Base-by-base conservation (phyloP, 805 yeast genomes). In the Deakozyma indianensis region DNA sequence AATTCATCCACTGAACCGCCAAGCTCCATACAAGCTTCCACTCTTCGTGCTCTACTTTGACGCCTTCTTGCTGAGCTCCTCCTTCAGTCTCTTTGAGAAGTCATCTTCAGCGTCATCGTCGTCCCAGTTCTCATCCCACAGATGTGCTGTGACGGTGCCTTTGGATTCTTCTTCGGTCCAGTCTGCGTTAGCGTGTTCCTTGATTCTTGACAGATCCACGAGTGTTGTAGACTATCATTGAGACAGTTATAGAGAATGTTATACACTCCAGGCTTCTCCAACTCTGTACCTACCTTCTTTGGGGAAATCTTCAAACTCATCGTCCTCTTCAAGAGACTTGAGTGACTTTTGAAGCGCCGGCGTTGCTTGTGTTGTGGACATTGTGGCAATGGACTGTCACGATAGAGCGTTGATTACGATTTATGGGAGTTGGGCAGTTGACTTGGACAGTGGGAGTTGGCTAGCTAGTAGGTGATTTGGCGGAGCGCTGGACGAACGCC, bases 221-320 rank as follows among this genome's bases (percentile, higher is more conserved):
- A 18, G 16, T 11, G 41, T 14, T 4, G n/a, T 18, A 9, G 16
- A 3, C n/a, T 4, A 18, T 27, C 14, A 14, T 14, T 27, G 32
- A 27, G 32, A 27, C n/a, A n/a, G n/a, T n/a, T n/a, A n/a, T n/a
- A n/a, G n/a, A n/a, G n/a, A n/a, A n/a, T n/a, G n/a, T n/a, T n/a
- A n/a, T n/a, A n/a, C n/a, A n/a, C n/a, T n/a, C n/a, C n/a, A n/a
- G n/a, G 7, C 28, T 14, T 9, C 14, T 14, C 28, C 7, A 25
- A 25, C 23, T 21, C 32, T 16, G 2, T 38, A 62, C 73, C 41
- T 53, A 71, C 75, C 71, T 58, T 87, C 95, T 46, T 77, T 86
- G 15, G 95, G 96, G 68, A 90, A 90, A 60, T 90, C 97, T 67
- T 90, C 97, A 59, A 90, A 90, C 62, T 88, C 96, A 60, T 90